Evolutionary conservation across 1,139 yeast species (phyloP).

Genomic region (Magnusiomyces sp.): DNA sequence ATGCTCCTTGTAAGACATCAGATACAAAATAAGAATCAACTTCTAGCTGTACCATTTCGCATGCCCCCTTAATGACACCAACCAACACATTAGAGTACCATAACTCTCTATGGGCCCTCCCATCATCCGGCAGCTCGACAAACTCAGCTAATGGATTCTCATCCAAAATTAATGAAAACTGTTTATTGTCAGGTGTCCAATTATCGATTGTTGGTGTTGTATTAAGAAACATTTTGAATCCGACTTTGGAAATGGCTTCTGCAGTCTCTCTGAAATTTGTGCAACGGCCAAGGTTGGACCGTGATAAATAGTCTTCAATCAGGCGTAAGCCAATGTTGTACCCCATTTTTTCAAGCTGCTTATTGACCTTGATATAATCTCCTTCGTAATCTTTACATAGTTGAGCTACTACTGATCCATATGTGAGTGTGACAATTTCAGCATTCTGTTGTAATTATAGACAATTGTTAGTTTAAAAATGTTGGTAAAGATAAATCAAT

Average conservation of each 20-base stretch:
- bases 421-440: slow-evolving; percentile 84
- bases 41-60: slow-evolving; percentile 93
- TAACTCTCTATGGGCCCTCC: slow-evolving; percentile 58
- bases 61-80: slow-evolving; percentile 85
- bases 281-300: slow-evolving; percentile 79
- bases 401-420: slow-evolving; percentile 93
- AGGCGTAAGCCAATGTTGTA: slow-evolving; percentile 86
- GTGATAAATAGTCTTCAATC: slow-evolving; percentile 87
- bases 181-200: slow-evolving; percentile 70
- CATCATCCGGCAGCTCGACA: slow-evolving; percentile 82
- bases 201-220: slow-evolving; percentile 67
- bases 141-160: slow-evolving; percentile 93
- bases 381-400: slow-evolving; percentile 73
- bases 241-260: slow-evolving; percentile 75
- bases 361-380: slow-evolving; percentile 71
- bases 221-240: slow-evolving; percentile 82
- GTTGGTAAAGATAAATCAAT: background rate
- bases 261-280: slow-evolving; percentile 75
- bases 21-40: slow-evolving; percentile 75
- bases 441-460: slow-evolving; percentile 46
- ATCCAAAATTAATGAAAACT: slow-evolving; percentile 61
- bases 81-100: slow-evolving; percentile 91
- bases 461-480: background rate
- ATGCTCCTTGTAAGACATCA: slow-evolving; percentile 79
- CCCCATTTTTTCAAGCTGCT: slow-evolving; percentile 86